Evolutionary conservation across 805 yeast species (phyloP).

Genomic region (Sungouiozyma ichnusensis): DNA sequence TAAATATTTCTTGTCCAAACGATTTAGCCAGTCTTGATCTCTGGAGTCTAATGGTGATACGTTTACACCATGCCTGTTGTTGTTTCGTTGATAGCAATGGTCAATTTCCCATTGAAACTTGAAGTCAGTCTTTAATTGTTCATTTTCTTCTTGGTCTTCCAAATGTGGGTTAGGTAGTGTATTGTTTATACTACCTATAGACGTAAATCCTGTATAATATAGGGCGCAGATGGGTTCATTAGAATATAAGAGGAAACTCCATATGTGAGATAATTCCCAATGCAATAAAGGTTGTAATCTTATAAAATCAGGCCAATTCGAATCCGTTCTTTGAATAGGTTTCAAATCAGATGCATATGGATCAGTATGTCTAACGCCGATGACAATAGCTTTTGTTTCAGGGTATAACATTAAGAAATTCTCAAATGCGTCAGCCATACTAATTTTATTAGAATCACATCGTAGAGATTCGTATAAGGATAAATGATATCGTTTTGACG

Average conservation of each 20-base stretch:
- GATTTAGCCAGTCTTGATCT: constrained; percentile 7
- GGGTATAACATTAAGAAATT: constrained; percentile 45
- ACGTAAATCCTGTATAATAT: constrained; percentile 80
- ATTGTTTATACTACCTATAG: constrained; percentile 68
- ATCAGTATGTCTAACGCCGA: constrained; percentile 82
- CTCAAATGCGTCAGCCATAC: constrained; percentile 58
- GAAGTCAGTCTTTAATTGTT: neutral
- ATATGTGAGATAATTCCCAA: constrained; percentile 76
- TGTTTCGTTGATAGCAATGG: constrained; percentile 8
- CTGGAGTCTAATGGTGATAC: constrained; percentile 6
- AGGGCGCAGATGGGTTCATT: constrained; percentile 60
- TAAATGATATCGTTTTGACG: constrained; percentile 47
- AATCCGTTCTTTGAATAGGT: constrained; percentile 67
- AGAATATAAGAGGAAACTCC: constrained; percentile 64
- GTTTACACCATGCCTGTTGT: constrained; percentile 4
- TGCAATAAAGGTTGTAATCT: constrained; percentile 81
- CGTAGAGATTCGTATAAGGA: constrained; percentile 30
- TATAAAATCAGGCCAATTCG: constrained; percentile 82
- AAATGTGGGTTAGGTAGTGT: constrained; percentile 67
- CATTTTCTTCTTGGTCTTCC: constrained; percentile 7
- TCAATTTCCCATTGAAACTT: constrained; percentile 22
- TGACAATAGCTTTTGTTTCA: constrained; percentile 59
- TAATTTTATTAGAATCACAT: constrained; percentile 6
- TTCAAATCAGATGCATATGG: constrained; percentile 60
- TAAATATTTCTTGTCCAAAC: constrained; percentile 4